A percentile compares a stretch with the other conserved stretches of the same genome.
These are phyloP conservation scores for Tolypocladium amazonense DNA, from an alignment of 2,329 filamentous ascomycete genomes.

Conservation along the genomic window DNA sequence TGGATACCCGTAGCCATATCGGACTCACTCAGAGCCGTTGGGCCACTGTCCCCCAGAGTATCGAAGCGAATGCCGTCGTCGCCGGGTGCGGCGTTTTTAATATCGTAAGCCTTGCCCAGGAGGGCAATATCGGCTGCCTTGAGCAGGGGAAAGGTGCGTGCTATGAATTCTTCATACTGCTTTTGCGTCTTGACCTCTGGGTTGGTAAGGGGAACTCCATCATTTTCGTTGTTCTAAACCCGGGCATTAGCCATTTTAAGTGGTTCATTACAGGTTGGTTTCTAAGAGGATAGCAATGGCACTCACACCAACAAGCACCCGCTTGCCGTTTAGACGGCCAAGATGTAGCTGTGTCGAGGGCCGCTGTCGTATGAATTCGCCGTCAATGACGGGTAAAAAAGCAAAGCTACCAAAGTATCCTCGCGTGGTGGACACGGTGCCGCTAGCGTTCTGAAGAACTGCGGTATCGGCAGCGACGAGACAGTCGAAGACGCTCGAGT, in stretches of 20 bases:
- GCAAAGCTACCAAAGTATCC: slow-evolving; percentile 19
- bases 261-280: too few species aligned
- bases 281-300: background rate
- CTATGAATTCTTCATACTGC: slow-evolving; percentile 19
- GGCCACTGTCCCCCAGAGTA: slow-evolving; percentile 22
- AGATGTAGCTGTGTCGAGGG: slow-evolving; percentile 17
- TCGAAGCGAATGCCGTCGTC: slow-evolving; percentile 19
- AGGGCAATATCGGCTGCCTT: slow-evolving; percentile 16
- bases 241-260: background rate
- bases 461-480: slow-evolving; percentile 20
- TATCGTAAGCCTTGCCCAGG: slow-evolving; percentile 19
- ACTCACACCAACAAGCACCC: slow-evolving; percentile 17
- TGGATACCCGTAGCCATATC: slow-evolving; percentile 40
- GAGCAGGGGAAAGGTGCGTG: slow-evolving; percentile 21
- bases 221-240: slow-evolving; percentile 23
- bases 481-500: slow-evolving; percentile 20
- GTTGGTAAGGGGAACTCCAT: slow-evolving; percentile 25
- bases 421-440: slow-evolving; percentile 13
- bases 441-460: slow-evolving; percentile 24
- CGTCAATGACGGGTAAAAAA: slow-evolving; percentile 27
- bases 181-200: slow-evolving; percentile 20
- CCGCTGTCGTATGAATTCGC: slow-evolving; percentile 17
- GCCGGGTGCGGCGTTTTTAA: slow-evolving; percentile 10
- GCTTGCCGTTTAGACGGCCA: slow-evolving; percentile 20
- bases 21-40: slow-evolving; percentile 39